Percentiles rank a stretch among this genome's conserved stretches.
These are phyloP conservation scores for Coprinopsis sp. DNA, from an alignment of 768 basidiomycete species.

Conservation along the genomic window DNA sequence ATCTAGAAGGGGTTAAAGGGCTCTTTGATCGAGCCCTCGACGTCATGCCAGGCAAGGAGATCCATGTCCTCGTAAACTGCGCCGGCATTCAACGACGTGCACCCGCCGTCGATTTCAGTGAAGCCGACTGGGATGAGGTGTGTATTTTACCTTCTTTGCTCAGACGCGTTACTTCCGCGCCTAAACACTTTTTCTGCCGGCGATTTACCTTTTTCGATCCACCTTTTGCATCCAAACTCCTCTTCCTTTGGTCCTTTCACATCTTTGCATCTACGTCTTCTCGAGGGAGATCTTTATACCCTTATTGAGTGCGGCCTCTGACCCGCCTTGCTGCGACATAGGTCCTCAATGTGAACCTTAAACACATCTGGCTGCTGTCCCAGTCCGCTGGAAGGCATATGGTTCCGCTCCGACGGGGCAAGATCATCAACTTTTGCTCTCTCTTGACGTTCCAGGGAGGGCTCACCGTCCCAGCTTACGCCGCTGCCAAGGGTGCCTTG, in stretches of 20 bases:
- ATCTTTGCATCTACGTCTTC: too few species aligned
- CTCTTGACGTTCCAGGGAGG: constrained; percentile 62
- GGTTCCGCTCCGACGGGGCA: constrained; percentile 62
- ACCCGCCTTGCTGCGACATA: constrained; percentile 23
- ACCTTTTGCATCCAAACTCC: not conserved
- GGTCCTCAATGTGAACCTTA: constrained; percentile 87
- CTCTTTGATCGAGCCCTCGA: constrained; percentile 39
- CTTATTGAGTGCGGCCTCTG: too few species aligned
- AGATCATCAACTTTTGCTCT: constrained; percentile 71
- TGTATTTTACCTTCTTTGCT: constrained; percentile 13
- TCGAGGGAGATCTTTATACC: too few species aligned
- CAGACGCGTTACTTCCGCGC: not conserved
- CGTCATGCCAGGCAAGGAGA: constrained; percentile 32
- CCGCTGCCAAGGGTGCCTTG: constrained; percentile 85
- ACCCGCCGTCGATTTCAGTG: constrained; percentile 58
- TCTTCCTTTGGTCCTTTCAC: constrained; percentile 1
- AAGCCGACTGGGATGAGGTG: constrained; percentile 67
- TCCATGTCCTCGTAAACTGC: constrained; percentile 68
- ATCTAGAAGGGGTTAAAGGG: constrained; percentile 35
- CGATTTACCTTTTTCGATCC: not conserved
- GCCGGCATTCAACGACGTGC: constrained; percentile 58
- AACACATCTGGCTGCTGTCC: constrained; percentile 78
- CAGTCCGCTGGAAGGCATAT: constrained; percentile 89
- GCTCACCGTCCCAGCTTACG: constrained; percentile 83
- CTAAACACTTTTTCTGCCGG: not conserved